A percentile compares a stretch with the other conserved stretches of the same genome.
These are phyloP conservation scores for Pneumocystis sp. DNA, from an alignment of 1,139 yeast genomes.

Conservation along the genomic window DNA sequence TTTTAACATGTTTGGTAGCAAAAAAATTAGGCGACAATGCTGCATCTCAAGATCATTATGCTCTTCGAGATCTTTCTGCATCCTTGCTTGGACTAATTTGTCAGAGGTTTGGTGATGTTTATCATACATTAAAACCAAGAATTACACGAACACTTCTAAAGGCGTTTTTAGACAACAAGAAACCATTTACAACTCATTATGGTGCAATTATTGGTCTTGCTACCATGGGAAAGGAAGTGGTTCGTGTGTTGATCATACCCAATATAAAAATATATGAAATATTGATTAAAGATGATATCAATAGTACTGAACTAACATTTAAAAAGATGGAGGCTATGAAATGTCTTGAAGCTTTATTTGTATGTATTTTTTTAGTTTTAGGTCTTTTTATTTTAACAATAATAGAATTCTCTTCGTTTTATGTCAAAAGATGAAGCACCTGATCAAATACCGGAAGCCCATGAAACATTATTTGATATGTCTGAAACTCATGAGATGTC, in stretches of 20 bases:
- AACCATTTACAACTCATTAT: constrained; percentile 79
- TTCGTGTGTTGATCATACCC: constrained; percentile 70
- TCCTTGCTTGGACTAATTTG: constrained; percentile 65
- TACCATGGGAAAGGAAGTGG: constrained; percentile 76
- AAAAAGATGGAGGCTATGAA: constrained; percentile 12
- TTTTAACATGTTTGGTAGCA: constrained; percentile 74
- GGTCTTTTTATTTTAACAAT: background rate
- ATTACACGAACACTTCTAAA: constrained; percentile 83
- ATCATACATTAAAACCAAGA: constrained; percentile 81
- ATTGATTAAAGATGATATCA: constrained; percentile 32
- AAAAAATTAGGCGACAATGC: constrained; percentile 59
- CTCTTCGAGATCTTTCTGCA: constrained; percentile 75
- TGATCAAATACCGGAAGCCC: background rate
- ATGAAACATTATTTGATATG: background rate
- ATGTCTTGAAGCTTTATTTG: constrained; percentile 8
- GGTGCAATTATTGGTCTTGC: constrained; percentile 81
- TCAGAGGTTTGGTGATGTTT: constrained; percentile 66
- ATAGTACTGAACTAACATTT: constrained; percentile 9
- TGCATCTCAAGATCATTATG: constrained; percentile 22
- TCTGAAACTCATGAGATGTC: background rate
- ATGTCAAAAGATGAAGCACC: constrained; percentile 1
- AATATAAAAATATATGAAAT: constrained; percentile 70
- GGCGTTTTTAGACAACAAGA: constrained; percentile 66
- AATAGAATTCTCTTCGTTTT: background rate
- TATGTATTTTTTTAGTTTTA: constrained; percentile 1